A percentile compares a stretch with the other conserved stretches of the same genome.
phyloP scores from a whole-genome alignment of 176 grass and related monocot species.

The Olyra latifolia region DNA sequence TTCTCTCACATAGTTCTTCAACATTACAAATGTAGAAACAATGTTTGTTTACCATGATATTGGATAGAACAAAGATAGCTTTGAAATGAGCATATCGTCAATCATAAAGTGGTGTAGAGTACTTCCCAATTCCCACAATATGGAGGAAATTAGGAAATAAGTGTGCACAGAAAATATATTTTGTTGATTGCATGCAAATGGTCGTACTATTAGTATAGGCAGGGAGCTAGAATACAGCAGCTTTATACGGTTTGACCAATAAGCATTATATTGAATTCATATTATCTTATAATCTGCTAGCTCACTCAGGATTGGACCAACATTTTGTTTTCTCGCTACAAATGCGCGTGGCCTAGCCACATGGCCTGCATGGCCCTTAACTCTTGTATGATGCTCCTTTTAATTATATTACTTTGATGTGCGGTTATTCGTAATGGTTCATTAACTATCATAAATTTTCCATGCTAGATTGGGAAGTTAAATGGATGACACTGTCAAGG shows the following conservation, averaged over 20 bases:
- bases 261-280: background rate
- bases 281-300: background rate
- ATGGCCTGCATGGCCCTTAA: too few species aligned
- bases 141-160: background rate
- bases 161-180: background rate
- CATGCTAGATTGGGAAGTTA: too few species aligned
- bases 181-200: background rate
- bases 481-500: too few species aligned
- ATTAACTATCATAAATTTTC: too few species aligned
- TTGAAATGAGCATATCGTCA: background rate
- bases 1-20: constrained; percentile 8
- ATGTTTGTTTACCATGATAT: background rate
- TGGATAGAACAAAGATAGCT: background rate
- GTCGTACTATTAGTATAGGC: background rate
- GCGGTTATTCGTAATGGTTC: too few species aligned
- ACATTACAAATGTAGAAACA: background rate
- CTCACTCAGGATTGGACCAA: background rate
- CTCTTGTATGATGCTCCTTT: too few species aligned
- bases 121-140: background rate
- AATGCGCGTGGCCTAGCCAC: too few species aligned
- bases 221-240: background rate
- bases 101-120: background rate
- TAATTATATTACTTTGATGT: too few species aligned
- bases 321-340: background rate
- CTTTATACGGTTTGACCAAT: background rate